Base-by-base conservation (phyloP, 2,329 filamentous ascomycete species). In the Stromatinia cepivora region DNA sequence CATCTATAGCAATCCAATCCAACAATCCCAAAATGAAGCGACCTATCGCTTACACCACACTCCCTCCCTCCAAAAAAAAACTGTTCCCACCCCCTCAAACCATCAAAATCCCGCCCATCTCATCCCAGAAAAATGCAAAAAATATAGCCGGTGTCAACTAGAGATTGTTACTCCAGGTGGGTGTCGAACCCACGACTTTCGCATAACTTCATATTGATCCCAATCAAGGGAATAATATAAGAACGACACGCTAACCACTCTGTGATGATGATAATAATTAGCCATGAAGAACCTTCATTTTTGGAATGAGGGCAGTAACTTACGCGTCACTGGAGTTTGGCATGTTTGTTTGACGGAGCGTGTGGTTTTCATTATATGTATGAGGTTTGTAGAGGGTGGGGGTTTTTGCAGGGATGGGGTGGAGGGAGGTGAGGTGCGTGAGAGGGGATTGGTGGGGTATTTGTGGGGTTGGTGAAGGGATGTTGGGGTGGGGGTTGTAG, bases 201-300 rank as follows among this genome's bases (percentile, higher is more conserved):
- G 75, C 75, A 76, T 76, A 54, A 74, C 74, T 73, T 65, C 74
- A 76, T 77, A 77, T 75, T 72, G 66, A 73, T 70, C 75, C 69
- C 39, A 13, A 71, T 72, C 69, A 25, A 71, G 74, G 69, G 71
- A 70, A 73, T 46, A 72, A 73, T 77, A 77, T 77, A 77, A 77
- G 75, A 77, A 77, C 75, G 75, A 77, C 75, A 77, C 75, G 75
- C 75, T 77, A 77, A 77, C 75, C 75, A 76, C 75, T 77, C 74
- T 75, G 69, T 71, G n/a, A 45, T 45, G 20, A 65, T 31, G 64
- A 67, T 54, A 1, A 1, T 42, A 6, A 69, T 75, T 74, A 75
- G 73, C 73, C 71, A 57, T 70, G 67, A 73, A 67, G 48, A 72
- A 70, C 63, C 63, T 57, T 66, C 63, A 66, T 66, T 66, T 65